Base-by-base conservation (phyloP, 108 stramenopile species). In the Aureococcus anophagefferens region DNA sequence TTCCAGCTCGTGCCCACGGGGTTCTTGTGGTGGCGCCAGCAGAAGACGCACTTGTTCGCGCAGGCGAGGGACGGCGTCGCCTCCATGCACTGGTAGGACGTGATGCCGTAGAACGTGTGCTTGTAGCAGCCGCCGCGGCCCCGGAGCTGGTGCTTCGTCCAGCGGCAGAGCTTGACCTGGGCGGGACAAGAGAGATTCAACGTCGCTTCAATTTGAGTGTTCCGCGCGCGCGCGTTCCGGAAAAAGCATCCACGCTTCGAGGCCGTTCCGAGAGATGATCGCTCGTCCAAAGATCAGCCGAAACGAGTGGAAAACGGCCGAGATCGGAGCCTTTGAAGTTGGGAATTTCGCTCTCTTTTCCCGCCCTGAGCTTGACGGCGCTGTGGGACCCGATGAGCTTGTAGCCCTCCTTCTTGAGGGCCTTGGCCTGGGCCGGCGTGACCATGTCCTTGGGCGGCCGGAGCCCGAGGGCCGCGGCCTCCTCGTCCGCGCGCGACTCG, bases 21-120 rank as follows among this genome's bases (percentile, higher is more conserved):
- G 74, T 98, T 98, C 77, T 98, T 98, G 84, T 94, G 93, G 78
- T 98, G 96, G 64, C 96, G 72, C 96, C 96, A 98, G 82, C 96
- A 98, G 83, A 98, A 98, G 37, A 93, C 92, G 80, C 96, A 98
- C 79, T 95, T 96, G 82, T 96, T 96, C 63, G 94, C 96, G 82
- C 96, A 98, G 28, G 94, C 93, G 62, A 97, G 70, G 66, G 83
- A 84, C 25, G 95, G 93, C 15, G 96, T 97, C 15, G 92, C 92
- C 76, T 97, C 96, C 94, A 97, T 97, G 78, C 94, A 97, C 79
- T 97, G 94, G 74, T 97, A 95, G 29, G 81, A 83, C 11, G 93
- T 94, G 72, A 97, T 97, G 0, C 94, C 96, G 69, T 97, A 97
- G 73, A 92, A 93, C 33, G 91, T 94, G 80, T 97, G 96, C 71